A percentile compares a stretch with the other conserved stretches of the same genome.
Evolutionary conservation across 2,329 filamentous ascomycete species (phyloP).

Genomic region (Alternaria angustiovoidea): DNA sequence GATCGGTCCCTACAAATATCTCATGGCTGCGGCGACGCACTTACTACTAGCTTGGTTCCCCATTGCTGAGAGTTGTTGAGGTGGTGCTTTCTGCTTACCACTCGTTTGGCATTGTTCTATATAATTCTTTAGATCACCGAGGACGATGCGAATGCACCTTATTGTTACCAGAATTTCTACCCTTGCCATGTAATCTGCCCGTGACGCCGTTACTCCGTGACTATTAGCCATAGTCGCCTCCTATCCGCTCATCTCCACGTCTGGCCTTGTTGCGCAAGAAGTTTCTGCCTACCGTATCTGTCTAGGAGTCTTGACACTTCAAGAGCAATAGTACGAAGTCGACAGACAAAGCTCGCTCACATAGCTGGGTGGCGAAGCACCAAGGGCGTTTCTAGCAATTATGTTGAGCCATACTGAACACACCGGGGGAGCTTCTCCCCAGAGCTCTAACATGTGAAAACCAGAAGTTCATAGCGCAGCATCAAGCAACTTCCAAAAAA

Average conservation of each 20-base stretch:
- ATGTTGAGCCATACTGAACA: background rate
- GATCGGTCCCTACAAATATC: background rate
- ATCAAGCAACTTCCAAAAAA: background rate
- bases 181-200: background rate
- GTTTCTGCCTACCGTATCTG: background rate
- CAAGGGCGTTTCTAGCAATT: background rate
- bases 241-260: background rate
- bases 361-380: background rate
- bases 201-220: background rate
- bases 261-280: background rate
- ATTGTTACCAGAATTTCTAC: background rate
- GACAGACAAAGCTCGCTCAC: background rate
- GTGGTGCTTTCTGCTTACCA: slow-evolving; percentile 6
- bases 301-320: background rate
- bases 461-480: background rate
- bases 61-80: background rate
- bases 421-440: background rate
- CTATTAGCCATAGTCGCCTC: background rate
- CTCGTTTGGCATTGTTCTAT: slow-evolving; percentile 11
- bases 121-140: slow-evolving; percentile 1
- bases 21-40: background rate
- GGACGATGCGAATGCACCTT: background rate
- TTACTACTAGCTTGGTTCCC: background rate
- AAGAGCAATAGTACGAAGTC: background rate
- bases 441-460: background rate